Evolutionary conservation across 2,329 filamentous ascomycete genomes (phyloP).

Genomic region (Penicillium occitanis): DNA sequence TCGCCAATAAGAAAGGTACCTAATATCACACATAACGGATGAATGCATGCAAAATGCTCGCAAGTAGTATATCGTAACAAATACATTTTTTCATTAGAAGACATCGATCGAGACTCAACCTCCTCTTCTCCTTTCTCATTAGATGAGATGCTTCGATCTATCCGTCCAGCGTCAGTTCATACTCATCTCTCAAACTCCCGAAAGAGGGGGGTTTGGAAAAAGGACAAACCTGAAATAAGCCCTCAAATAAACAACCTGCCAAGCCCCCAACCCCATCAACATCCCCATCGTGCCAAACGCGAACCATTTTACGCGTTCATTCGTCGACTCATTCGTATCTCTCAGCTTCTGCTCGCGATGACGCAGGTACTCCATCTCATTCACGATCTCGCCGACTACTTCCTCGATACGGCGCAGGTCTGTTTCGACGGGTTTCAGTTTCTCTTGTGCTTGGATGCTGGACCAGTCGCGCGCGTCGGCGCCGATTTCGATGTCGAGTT

Average conservation of each 20-base stretch:
- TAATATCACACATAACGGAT: background rate
- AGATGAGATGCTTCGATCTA: constrained; percentile 70
- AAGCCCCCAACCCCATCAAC: constrained; percentile 82
- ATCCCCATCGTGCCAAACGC: constrained; percentile 90
- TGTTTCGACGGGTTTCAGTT: constrained; percentile 94
- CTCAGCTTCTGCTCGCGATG: constrained; percentile 87
- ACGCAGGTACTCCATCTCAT: constrained; percentile 95
- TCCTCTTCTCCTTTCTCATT: background rate
- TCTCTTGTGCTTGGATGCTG: constrained; percentile 92
- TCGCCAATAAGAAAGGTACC: background rate
- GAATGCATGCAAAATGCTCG: constrained; percentile 6
- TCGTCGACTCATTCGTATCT: constrained; percentile 99
- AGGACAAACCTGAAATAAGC: constrained; percentile 79
- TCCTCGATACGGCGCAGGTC: constrained; percentile 93
- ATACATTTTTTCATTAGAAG: constrained; percentile 19
- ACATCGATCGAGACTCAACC: background rate
- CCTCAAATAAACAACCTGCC: constrained; percentile 97
- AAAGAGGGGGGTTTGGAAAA: background rate
- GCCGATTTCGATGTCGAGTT: constrained; percentile 94
- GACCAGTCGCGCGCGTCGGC: constrained; percentile 98
- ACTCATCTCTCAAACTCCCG: too few species aligned
- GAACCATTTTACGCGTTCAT: constrained; percentile 98
- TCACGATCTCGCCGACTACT: constrained; percentile 80
- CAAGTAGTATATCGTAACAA: constrained; percentile 14
- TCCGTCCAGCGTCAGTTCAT: background rate